Base-by-base conservation (phyloP, 176 grass and related monocot genomes). In the Leersia perrieri region DNA sequence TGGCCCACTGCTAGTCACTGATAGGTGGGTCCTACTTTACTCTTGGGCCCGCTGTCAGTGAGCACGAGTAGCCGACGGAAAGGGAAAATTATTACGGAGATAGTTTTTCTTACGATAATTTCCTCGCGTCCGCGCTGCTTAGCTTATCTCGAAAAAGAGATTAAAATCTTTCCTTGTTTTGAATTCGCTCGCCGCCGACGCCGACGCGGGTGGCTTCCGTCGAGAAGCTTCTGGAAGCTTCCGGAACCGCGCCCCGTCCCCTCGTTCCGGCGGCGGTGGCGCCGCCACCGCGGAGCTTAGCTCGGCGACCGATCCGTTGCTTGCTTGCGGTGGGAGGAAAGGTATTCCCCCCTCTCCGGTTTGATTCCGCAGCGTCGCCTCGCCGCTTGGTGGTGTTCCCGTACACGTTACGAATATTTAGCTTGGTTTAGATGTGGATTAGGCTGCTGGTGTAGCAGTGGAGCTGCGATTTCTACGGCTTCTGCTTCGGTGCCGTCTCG, bases 171-270 rank as follows among this genome's bases (percentile, higher is more conserved):
- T 30, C 69, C 44, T 55, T 66, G 77, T 72, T 39, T 82, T 73
- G 44, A 73, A 73, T 41, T 84, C 80, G 28, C 5, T 55, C 76
- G 60, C 73, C 55, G 65, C 49, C 14, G 66, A 72, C 75, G 55
- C 83, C 47, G 64, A 49, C 20, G 11, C 1, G 8, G 33, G 23
- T 32, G n/a, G 5, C 39, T 29, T 30, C 36, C 60, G 29, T 63
- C 58, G 12, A 40, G 70, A 72, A 49, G 70, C 40, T 72, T 72
- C 70, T 30, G 26, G 41, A 72, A 72, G 41, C 14, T 72, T 51
- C 75, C 16, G 4, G 27, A 4, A 1, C 0, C 27, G 0, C 5
- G 2, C 60, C 0, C 15, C 58, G 34, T 22, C 35, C 33, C 4
- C 74, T n/a, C 26, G 26, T 34, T 62, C 27, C 60, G 75, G 36